phyloP scores from a whole-genome alignment of 2,329 filamentous ascomycete genomes.

The Didymella pomorum region DNA sequence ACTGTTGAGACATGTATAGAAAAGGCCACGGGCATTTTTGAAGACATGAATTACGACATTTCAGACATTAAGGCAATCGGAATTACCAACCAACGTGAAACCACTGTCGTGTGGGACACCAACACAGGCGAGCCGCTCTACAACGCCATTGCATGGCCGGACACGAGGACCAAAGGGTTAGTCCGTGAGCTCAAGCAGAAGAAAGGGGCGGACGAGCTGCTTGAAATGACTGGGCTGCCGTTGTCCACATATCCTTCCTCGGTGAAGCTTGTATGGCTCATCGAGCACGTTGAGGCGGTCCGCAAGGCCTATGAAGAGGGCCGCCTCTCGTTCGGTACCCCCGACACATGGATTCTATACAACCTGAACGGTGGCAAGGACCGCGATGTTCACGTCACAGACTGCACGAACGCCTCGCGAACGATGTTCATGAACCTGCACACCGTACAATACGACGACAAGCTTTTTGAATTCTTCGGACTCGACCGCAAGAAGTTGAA shows the following conservation, averaged over 20 bases:
- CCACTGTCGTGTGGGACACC: conserved; percentile 83
- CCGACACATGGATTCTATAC: conserved; percentile 89
- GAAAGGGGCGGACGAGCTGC: conserved; percentile 72
- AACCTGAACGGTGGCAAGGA: conserved; percentile 77
- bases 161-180: conserved; percentile 78
- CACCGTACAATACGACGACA: conserved; percentile 80
- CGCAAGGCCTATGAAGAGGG: conserved; percentile 78
- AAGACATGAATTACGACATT: conserved; percentile 71
- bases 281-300: conserved; percentile 74
- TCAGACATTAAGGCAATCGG: conserved; percentile 79
- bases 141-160: conserved; percentile 87
- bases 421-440: conserved; percentile 84
- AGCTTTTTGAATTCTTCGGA: conserved; percentile 79
- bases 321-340: conserved; percentile 81
- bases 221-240: conserved; percentile 78
- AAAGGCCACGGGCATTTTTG: conserved; percentile 74
- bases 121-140: conserved; percentile 80
- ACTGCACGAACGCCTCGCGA: conserved; percentile 85
- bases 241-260: conserved; percentile 89
- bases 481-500: conserved; percentile 75
- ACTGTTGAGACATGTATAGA: conserved; percentile 84
- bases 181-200: conserved; percentile 78
- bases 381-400: conserved; percentile 78
- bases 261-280: conserved; percentile 84
- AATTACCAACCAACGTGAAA: conserved; percentile 91